Conservation (phyloP, 768 basidiomycete species). For the Xerocomellus amylosporus region DNA sequence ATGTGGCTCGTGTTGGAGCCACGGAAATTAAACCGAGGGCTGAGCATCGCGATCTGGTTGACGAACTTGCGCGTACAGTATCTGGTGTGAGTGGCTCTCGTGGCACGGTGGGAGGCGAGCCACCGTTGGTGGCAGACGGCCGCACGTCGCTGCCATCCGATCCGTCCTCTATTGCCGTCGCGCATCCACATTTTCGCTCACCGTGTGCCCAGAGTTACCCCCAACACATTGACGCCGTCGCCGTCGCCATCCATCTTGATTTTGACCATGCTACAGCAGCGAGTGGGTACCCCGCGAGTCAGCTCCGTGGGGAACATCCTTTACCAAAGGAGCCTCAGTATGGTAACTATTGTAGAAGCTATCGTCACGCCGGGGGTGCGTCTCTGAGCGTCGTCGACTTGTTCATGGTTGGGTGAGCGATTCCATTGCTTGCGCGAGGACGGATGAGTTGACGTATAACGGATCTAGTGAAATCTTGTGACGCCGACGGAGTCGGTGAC, state of each 20-base stretch:
- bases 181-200: neutral
- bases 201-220: neutral
- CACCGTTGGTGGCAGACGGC: neutral
- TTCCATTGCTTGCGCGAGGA: neutral
- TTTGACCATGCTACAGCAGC: no score
- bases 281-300: no score
- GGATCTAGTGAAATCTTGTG: no score
- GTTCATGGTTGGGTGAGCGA: neutral
- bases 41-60: neutral
- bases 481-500: no score
- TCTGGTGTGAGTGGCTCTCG: neutral
- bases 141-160: no score
- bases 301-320: no score
- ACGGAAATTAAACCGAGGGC: neutral
- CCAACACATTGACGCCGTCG: neutral
- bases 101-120: neutral
- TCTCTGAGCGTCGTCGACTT: neutral
- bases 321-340: neutral
- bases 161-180: neutral
- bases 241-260: neutral
- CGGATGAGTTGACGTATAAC: neutral
- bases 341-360: neutral
- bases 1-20: neutral
- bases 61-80: neutral
- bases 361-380: no score